A percentile compares a stretch with the other conserved stretches of the same genome.
These are phyloP conservation scores for Parasitella parasitica DNA, from an alignment of 371 early-diverging fungal species.

Conservation along the genomic window DNA sequence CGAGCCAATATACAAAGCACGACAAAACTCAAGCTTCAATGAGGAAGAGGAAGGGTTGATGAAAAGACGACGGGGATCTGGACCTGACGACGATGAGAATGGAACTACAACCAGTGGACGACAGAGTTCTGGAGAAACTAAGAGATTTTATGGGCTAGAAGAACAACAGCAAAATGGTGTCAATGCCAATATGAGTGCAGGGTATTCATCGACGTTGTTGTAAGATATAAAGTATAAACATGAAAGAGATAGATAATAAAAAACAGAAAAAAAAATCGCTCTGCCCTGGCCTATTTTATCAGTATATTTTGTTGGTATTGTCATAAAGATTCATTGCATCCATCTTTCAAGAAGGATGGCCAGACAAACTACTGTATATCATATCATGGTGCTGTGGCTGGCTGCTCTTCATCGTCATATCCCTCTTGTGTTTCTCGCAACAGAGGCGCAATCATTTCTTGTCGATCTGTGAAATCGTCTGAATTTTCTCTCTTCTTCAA, in stretches of 20 bases:
- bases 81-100: conserved; percentile 52
- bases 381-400: too few species aligned
- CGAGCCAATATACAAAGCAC: conserved; percentile 74
- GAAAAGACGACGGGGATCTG: conserved; percentile 51
- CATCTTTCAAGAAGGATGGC: too few species aligned
- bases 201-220: conserved; percentile 15
- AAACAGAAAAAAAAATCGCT: not conserved
- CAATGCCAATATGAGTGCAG: conserved; percentile 17
- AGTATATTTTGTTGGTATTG: not conserved
- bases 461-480: not conserved
- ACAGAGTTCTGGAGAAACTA: not conserved
- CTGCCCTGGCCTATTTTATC: too few species aligned
- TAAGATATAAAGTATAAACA: not conserved
- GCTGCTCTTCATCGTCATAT: not conserved
- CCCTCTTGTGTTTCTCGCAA: conserved; percentile 3
- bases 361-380: too few species aligned
- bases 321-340: not conserved
- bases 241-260: not conserved
- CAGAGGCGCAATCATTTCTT: conserved; percentile 9
- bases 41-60: conserved; percentile 40
- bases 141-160: conserved; percentile 14
- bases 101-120: not conserved
- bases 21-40: conserved; percentile 23
- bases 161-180: conserved; percentile 5
- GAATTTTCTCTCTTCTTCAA: not conserved